Evolutionary conservation across 2,329 filamentous ascomycete genomes (phyloP).

Genomic region (Pseudonectria foliicola): DNA sequence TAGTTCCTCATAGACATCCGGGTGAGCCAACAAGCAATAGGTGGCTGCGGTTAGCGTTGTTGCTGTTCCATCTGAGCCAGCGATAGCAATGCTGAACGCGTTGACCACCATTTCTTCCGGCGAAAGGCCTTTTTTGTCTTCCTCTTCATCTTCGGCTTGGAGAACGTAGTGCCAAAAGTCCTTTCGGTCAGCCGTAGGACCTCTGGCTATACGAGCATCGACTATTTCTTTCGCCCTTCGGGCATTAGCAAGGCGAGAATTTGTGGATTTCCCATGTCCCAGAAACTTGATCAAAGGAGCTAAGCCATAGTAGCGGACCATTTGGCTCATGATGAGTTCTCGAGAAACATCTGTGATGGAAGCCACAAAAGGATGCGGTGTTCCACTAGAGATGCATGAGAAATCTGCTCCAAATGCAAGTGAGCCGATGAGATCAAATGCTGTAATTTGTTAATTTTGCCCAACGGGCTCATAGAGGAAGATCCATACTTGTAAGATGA

Average conservation of each 20-base stretch:
- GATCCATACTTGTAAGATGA: slow-evolving; percentile 11
- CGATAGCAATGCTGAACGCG: slow-evolving; percentile 16
- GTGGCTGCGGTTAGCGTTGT: slow-evolving; percentile 8
- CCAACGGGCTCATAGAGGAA: too few species aligned
- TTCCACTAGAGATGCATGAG: slow-evolving; percentile 12
- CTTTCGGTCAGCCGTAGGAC: slow-evolving; percentile 11
- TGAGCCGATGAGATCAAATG: slow-evolving; percentile 15
- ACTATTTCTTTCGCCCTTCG: slow-evolving; percentile 12
- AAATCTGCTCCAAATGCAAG: slow-evolving; percentile 15
- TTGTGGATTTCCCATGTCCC: neutral
- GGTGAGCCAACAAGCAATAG: slow-evolving; percentile 7
- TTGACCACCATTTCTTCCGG: slow-evolving; percentile 13
- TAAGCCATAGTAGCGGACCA: slow-evolving; percentile 7
- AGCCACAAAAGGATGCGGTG: slow-evolving; percentile 12
- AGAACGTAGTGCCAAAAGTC: slow-evolving; percentile 17
- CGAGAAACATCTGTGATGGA: slow-evolving; percentile 10
- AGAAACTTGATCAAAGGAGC: slow-evolving; percentile 2
- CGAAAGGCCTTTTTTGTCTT: slow-evolving; percentile 5
- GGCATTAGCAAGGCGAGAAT: slow-evolving; percentile 9
- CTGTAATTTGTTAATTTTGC: slow-evolving; percentile 1
- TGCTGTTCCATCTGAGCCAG: slow-evolving; percentile 14
- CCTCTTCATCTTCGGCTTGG: slow-evolving; percentile 3
- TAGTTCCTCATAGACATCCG: slow-evolving; percentile 1
- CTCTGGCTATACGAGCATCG: slow-evolving; percentile 8
- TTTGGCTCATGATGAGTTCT: slow-evolving; percentile 15